Conservation (phyloP, 75 land plant species). For the Azolla pinnata region DNA sequence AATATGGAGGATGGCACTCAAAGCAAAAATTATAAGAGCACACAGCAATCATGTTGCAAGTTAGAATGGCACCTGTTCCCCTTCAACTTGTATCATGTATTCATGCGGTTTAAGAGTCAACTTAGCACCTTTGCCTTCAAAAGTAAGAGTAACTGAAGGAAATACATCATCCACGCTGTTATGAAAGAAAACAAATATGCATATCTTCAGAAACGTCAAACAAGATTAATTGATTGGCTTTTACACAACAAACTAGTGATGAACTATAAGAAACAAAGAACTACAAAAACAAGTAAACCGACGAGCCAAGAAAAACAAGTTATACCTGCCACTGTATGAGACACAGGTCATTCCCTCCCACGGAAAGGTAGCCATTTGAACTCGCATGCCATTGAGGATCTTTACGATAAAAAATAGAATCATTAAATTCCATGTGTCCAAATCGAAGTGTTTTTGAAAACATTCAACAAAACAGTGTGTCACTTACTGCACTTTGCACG, state of each 20-base stretch:
- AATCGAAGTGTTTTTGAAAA: background rate
- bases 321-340: constrained; percentile 21
- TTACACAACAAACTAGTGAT: too few species aligned
- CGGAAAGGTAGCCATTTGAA: background rate
- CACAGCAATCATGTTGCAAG: too few species aligned
- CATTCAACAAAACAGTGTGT: background rate
- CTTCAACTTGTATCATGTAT: constrained; percentile 39
- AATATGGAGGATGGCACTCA: too few species aligned
- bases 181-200: constrained; percentile 6
- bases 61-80: background rate
- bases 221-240: too few species aligned
- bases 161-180: constrained; percentile 48
- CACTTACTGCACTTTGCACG: constrained; percentile 13
- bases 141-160: constrained; percentile 52
- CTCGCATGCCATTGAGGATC: background rate
- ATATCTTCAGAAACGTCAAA: background rate
- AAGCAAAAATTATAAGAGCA: too few species aligned
- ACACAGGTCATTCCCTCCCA: constrained; percentile 23
- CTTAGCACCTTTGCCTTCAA: constrained; percentile 52
- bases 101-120: constrained; percentile 62
- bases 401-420: background rate
- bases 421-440: background rate
- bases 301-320: background rate
- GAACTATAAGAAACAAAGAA: too few species aligned
- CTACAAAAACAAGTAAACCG: too few species aligned